phyloP scores from a whole-genome alignment of 139 green algal species.

The Coccomyxa sp. region DNA sequence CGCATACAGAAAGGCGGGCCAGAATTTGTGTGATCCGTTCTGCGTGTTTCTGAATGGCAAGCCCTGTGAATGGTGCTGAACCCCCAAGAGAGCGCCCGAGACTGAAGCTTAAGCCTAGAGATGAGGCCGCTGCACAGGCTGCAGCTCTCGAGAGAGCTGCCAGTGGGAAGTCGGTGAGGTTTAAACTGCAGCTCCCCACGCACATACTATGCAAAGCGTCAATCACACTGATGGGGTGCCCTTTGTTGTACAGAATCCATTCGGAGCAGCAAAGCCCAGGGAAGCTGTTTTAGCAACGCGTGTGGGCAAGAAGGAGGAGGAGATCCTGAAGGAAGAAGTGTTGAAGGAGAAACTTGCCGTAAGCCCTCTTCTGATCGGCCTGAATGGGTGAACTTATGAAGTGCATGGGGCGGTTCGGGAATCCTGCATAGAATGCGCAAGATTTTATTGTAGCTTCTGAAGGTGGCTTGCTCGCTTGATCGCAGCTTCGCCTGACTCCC shows the following conservation, averaged over 20 bases:
- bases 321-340: constrained; percentile 66
- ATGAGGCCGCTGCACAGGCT: constrained; percentile 34
- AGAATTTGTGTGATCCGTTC: too few species aligned
- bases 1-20: too few species aligned
- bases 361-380: background rate
- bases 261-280: constrained; percentile 68
- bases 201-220: background rate
- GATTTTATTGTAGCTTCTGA: background rate
- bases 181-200: background rate
- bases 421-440: too few species aligned
- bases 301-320: constrained; percentile 64
- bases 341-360: constrained; percentile 62
- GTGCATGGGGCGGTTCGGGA: too few species aligned
- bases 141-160: constrained; percentile 17
- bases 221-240: background rate
- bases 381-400: too few species aligned
- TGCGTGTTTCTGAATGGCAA: background rate
- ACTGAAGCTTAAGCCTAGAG: constrained; percentile 47
- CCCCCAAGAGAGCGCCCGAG: constrained; percentile 1
- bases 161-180: constrained; percentile 5
- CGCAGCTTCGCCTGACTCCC: constrained; percentile 56
- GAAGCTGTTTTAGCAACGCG: constrained; percentile 57
- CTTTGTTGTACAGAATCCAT: constrained; percentile 46
- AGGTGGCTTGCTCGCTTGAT: background rate
- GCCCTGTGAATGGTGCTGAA: background rate